Percentiles rank a stretch among this genome's conserved stretches.
Evolutionary conservation across 2,329 filamentous ascomycete genomes (phyloP).

Genomic region (Sarocladium strictum): DNA sequence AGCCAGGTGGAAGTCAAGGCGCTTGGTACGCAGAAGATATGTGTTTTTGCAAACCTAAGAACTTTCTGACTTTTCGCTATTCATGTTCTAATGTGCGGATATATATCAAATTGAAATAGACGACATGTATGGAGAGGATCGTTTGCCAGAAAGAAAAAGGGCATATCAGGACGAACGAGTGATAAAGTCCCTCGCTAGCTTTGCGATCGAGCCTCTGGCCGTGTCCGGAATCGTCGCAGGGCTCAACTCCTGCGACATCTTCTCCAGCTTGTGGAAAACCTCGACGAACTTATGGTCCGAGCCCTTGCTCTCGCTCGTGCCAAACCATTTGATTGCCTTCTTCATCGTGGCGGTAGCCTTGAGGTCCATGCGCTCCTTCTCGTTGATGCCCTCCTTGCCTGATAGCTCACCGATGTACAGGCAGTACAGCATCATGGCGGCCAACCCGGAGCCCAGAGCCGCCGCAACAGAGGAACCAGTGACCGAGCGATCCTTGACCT

Average conservation of each 20-base stretch:
- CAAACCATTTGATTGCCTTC: neutral
- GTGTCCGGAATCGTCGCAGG: neutral
- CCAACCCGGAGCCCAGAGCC: neutral
- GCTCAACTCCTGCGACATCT: neutral
- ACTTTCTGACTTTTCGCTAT: too few relatives aligned
- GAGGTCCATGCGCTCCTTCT: neutral
- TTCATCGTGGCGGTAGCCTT: neutral
- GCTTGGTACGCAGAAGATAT: too few relatives aligned
- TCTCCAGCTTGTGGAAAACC: neutral
- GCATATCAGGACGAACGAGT: neutral
- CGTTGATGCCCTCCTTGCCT: neutral
- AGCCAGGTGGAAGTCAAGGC: too few relatives aligned
- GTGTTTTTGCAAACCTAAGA: too few relatives aligned
- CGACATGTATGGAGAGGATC: too few relatives aligned
- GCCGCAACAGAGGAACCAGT: conserved; percentile 2
- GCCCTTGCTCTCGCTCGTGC: neutral
- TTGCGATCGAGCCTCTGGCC: neutral
- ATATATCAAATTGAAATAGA: too few relatives aligned
- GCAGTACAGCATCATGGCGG: neutral
- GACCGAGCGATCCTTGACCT: neutral
- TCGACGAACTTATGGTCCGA: neutral
- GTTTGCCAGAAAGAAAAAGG: too few relatives aligned
- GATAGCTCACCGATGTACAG: neutral
- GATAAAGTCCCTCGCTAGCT: neutral
- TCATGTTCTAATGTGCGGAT: too few relatives aligned